phyloP scores from a whole-genome alignment of 352 stramenopile genomes.

The Aphanomyces stellatus region DNA sequence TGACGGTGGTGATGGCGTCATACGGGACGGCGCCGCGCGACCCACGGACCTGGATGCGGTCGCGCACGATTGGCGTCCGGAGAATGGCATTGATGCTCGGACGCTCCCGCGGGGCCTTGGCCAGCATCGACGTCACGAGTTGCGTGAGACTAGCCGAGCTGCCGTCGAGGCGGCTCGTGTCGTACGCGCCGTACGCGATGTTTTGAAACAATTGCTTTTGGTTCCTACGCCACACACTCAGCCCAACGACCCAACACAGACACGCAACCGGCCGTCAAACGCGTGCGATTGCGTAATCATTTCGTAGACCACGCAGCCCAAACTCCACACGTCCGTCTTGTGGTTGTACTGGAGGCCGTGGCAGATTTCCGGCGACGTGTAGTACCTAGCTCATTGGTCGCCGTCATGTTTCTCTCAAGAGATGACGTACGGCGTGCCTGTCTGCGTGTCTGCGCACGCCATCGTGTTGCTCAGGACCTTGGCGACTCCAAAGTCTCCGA shows the following conservation, averaged over 20 bases:
- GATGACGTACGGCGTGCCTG: slow-evolving; percentile 36
- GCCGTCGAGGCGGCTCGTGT: slow-evolving; percentile 19
- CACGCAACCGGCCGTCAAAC: slow-evolving; percentile 61
- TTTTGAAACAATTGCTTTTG: slow-evolving; percentile 73
- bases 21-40: not conserved
- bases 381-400: slow-evolving; percentile 43
- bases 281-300: slow-evolving; percentile 80
- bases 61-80: slow-evolving; percentile 41
- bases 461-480: slow-evolving; percentile 66
- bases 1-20: not conserved
- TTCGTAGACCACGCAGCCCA: slow-evolving; percentile 92
- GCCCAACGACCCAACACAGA: not conserved
- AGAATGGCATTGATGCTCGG: slow-evolving; percentile 62
- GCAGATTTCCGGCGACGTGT: slow-evolving; percentile 92
- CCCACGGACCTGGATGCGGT: slow-evolving; percentile 39
- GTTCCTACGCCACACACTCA: slow-evolving; percentile 22
- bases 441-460: slow-evolving; percentile 62
- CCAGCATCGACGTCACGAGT: slow-evolving; percentile 47
- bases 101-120: slow-evolving; percentile 44
- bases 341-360: slow-evolving; percentile 88
- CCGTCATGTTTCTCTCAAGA: not conserved
- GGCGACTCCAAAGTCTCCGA: slow-evolving; percentile 73
- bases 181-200: slow-evolving; percentile 34
- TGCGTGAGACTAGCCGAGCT: slow-evolving; percentile 28
- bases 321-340: slow-evolving; percentile 92